Evolutionary conservation across 495 filamentous ascomycete genomes (phyloP), one percentile per base, ranked within the genome.

Genomic region (Daldinia vernicosa): DNA sequence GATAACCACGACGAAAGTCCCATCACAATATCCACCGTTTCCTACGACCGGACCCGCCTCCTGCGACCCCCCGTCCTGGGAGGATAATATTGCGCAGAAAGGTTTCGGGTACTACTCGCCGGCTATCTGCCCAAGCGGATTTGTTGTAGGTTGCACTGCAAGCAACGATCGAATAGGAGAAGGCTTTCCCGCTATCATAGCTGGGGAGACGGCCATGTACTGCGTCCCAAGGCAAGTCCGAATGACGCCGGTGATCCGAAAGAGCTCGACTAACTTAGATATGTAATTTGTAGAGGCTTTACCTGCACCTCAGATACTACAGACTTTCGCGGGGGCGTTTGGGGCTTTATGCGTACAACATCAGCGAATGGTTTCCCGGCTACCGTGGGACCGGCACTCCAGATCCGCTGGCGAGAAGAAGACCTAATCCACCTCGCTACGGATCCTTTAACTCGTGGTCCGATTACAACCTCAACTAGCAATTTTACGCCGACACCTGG

Each of bases 61-160:
- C 0, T 82, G 80, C 60, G 76, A 81, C 66, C 81, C 80, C 27
- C 80, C 80, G 4, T 53, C 60, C 4, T 83, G 78, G 79, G 26
- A 9, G 3, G 33, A 72, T 14, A 77, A 79, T 63, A 59, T 83
- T 28, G 62, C 69, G 4, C 63, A 73, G 15, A 70, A 69, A 6
- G 80, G 81, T 4, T 82, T 82, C 33, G 73, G 73, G 6, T 82
- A 76, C 55, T 83, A 81, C 65, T 82, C 81, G 14, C 81, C 81
- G 0, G 80, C 80, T 35, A 78, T 82, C 60, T 83, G 81, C 54
- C 80, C 80, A 6, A 64, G 32, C 15, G 80, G 80, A 6, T 82
- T 83, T 56, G 64, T 39, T n/a, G 77, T 76, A 37, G 80, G 77
- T 1, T 83, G 79, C 63, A 68, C 72, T 19, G 55, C 76, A n/a